These are phyloP conservation scores for Handroanthus guayacan DNA, from an alignment of 257 asterid genomes.

Conservation along the genomic window DNA sequence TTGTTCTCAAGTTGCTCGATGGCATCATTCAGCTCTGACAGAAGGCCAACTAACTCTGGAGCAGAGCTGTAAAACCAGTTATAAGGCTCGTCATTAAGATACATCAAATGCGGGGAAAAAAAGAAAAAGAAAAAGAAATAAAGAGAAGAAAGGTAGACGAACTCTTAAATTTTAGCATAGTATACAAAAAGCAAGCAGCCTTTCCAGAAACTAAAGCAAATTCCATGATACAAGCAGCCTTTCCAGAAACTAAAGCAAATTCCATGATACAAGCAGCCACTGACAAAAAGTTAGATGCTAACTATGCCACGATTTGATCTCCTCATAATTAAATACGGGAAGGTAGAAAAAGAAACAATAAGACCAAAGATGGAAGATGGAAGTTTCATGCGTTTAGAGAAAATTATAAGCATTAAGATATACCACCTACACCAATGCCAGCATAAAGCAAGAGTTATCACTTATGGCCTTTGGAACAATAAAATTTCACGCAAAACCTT, in stretches of 20 bases:
- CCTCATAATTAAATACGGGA: slow-evolving; percentile 8
- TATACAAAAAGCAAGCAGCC: slow-evolving; percentile 16
- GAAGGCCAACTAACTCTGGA: slow-evolving; percentile 88
- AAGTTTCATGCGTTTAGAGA: background rate
- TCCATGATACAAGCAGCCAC: slow-evolving; percentile 24
- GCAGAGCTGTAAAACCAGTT: slow-evolving; percentile 75
- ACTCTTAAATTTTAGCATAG: background rate
- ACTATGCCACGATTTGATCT: slow-evolving; percentile 5
- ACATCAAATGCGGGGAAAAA: slow-evolving; percentile 8
- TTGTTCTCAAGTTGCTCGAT: slow-evolving; percentile 76
- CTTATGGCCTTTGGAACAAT: background rate
- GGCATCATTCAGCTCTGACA: slow-evolving; percentile 83
- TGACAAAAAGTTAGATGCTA: slow-evolving; percentile 12
- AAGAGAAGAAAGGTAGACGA: no score
- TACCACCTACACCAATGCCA: background rate
- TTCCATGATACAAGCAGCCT: slow-evolving; percentile 18
- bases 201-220: slow-evolving; percentile 23
- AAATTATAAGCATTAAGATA: background rate
- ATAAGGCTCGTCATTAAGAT: slow-evolving; percentile 25
- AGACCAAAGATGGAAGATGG: background rate
- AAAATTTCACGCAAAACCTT: background rate
- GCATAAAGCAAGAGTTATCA: slow-evolving; percentile 8
- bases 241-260: slow-evolving; percentile 25
- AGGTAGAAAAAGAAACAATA: background rate
- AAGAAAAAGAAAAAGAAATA: no score